Percentiles rank a stretch among this genome's conserved stretches.
These are phyloP conservation scores for Brassica carinata DNA, from an alignment of 345 rosid species.

Conservation along the genomic window DNA sequence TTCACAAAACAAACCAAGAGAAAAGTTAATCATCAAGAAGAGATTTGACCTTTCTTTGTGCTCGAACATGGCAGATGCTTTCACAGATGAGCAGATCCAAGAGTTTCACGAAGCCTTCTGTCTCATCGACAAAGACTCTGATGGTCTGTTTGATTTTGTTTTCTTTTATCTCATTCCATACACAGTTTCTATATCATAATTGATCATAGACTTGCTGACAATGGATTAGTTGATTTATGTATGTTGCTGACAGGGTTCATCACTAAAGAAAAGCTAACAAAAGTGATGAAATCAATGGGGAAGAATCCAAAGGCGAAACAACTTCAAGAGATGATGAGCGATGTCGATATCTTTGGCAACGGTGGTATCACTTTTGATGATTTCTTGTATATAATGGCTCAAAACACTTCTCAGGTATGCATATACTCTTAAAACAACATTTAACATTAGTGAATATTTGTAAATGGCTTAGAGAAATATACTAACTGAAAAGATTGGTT, in stretches of 20 bases:
- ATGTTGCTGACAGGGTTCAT: slow-evolving; percentile 17
- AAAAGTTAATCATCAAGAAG: slow-evolving; percentile 14
- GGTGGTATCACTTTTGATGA: slow-evolving; percentile 40
- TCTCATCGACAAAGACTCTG: slow-evolving; percentile 41
- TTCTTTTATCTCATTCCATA: not conserved
- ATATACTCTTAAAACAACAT: not conserved
- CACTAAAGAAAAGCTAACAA: slow-evolving; percentile 36
- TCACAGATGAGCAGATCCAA: slow-evolving; percentile 40
- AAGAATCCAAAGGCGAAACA: slow-evolving; percentile 38
- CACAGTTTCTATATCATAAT: not conserved
- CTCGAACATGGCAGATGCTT: slow-evolving; percentile 37
- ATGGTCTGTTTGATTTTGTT: slow-evolving; percentile 29
- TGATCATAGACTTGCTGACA: not conserved
- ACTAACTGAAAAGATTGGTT: not conserved
- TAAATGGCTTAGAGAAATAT: not conserved
- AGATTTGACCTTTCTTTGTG: slow-evolving; percentile 23
- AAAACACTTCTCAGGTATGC: not conserved
- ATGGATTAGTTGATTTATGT: not conserved
- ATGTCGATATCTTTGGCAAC: slow-evolving; percentile 38
- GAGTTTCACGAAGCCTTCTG: slow-evolving; percentile 45
- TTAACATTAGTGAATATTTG: not conserved
- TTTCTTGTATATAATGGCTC: slow-evolving; percentile 32
- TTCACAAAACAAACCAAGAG: slow-evolving; percentile 7
- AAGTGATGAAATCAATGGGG: slow-evolving; percentile 43
- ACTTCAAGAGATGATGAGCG: slow-evolving; percentile 39